These are phyloP conservation scores for Gloeophyllum trabeum DNA, from an alignment of 768 basidiomycete species.

Conservation along the genomic window DNA sequence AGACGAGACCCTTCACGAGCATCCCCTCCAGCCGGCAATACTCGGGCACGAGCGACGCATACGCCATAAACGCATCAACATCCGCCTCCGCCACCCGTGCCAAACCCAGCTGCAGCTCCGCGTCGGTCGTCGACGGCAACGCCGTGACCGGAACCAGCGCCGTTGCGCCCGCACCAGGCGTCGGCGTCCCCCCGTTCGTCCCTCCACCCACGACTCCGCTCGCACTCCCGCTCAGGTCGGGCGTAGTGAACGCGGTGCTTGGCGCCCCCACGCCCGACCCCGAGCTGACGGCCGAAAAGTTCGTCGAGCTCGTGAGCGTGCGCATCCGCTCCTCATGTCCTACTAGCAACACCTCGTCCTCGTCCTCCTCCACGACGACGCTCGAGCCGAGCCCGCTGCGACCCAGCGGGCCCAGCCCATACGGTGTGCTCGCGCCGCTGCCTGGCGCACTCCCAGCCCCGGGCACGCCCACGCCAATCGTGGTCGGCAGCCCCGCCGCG, in stretches of 20 bases:
- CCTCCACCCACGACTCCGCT: constrained; percentile 9
- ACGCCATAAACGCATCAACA: constrained; percentile 74
- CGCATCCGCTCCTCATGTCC: constrained; percentile 48
- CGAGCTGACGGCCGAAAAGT: constrained; percentile 19
- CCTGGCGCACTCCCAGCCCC: constrained; percentile 37
- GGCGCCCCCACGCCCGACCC: constrained; percentile 28
- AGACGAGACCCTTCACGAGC: constrained; percentile 53
- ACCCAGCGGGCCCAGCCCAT: constrained; percentile 25
- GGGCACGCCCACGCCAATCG: constrained; percentile 6
- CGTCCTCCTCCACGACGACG: constrained; percentile 63
- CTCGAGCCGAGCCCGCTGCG: constrained; percentile 40
- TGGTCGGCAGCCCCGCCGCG: constrained; percentile 32
- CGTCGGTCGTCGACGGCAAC: constrained; percentile 51
- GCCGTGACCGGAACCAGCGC: constrained; percentile 62
- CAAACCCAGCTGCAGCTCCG: constrained; percentile 64
- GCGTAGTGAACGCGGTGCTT: constrained; percentile 48
- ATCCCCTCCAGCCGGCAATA: constrained; percentile 72
- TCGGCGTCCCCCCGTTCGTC: constrained; percentile 23
- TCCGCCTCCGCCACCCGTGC: constrained; percentile 81
- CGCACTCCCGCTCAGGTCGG: constrained; percentile 34
- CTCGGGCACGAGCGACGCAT: constrained; percentile 79
- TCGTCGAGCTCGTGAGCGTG: constrained; percentile 40
- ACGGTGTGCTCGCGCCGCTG: constrained; percentile 64
- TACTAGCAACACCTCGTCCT: constrained; percentile 44
- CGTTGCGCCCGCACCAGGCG: constrained; percentile 41